A percentile compares a stretch with the other conserved stretches of the same genome.
Evolutionary conservation across 371 early-diverging fungal species (phyloP).

Genomic region (Rhizomucor pusillus): DNA sequence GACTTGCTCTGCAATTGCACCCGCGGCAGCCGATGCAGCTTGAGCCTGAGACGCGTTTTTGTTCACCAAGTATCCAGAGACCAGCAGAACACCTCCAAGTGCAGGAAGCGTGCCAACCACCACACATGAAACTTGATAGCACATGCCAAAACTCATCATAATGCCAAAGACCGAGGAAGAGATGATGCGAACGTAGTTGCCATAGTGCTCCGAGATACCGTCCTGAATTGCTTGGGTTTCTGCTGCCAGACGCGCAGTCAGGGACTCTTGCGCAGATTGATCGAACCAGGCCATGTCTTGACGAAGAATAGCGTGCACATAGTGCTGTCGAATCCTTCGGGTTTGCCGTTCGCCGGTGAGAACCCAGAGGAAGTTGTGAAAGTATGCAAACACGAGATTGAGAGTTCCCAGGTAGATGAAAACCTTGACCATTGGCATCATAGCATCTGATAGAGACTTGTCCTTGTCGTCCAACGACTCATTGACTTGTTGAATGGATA

Average conservation of each 20-base stretch:
- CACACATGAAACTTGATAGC: slow-evolving; percentile 79
- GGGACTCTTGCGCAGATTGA: slow-evolving; percentile 6
- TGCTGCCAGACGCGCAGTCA: slow-evolving; percentile 59
- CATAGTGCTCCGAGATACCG: slow-evolving; percentile 80
- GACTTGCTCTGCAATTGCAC: slow-evolving; percentile 80
- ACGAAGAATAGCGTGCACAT: slow-evolving; percentile 75
- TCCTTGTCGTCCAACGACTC: slow-evolving; percentile 24
- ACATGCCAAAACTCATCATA: slow-evolving; percentile 70
- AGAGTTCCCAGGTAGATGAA: slow-evolving; percentile 30
- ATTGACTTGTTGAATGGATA: slow-evolving; percentile 13
- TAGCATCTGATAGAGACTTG: slow-evolving; percentile 12
- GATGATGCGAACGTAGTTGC: slow-evolving; percentile 54
- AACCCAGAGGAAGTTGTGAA: slow-evolving; percentile 22
- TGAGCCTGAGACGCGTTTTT: slow-evolving; percentile 31
- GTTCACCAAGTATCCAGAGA: slow-evolving; percentile 59
- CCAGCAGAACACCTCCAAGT: slow-evolving; percentile 22
- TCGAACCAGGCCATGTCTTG: slow-evolving; percentile 95
- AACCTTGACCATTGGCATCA: slow-evolving; percentile 14
- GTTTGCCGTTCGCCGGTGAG: slow-evolving; percentile 32
- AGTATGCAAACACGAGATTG: slow-evolving; percentile 18
- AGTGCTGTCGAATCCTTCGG: slow-evolving; percentile 40
- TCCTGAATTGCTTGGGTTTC: slow-evolving; percentile 70
- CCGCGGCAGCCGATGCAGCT: slow-evolving; percentile 69
- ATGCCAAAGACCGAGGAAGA: slow-evolving; percentile 77
- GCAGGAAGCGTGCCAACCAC: slow-evolving; percentile 58